These are phyloP conservation scores for Mitragyna speciosa DNA, from an alignment of 257 asterid species.

Conservation along the genomic window DNA sequence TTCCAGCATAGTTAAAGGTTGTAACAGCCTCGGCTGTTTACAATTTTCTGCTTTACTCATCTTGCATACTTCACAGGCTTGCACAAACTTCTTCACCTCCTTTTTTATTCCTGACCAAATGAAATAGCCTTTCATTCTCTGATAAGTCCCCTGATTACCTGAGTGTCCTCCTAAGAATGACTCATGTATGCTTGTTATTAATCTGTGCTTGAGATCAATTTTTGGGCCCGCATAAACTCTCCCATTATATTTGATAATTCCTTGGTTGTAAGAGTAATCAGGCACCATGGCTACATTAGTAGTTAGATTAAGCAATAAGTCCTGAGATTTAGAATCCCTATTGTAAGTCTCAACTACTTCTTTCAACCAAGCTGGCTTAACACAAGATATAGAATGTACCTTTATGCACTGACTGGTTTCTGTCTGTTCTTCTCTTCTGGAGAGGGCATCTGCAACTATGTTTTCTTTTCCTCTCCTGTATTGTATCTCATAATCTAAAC, in stretches of 20 bases:
- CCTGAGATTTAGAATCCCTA: not conserved
- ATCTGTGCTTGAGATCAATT: not conserved
- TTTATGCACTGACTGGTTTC: no score
- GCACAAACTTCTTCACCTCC: not conserved
- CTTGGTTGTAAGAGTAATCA: not conserved
- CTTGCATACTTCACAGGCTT: not conserved
- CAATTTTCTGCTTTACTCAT: not conserved
- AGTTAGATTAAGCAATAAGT: not conserved
- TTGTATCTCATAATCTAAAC: no score
- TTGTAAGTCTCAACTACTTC: not conserved
- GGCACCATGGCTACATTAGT: no score
- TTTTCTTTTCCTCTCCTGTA: not conserved
- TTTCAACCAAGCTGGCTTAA: not conserved
- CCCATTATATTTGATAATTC: not conserved
- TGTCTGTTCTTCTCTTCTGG: not conserved
- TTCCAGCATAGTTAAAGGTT: not conserved
- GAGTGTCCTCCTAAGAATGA: constrained; percentile 3
- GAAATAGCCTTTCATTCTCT: not conserved
- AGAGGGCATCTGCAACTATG: not conserved
- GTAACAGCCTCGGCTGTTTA: not conserved
- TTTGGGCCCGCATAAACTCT: not conserved
- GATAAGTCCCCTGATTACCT: not conserved
- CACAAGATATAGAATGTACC: not conserved
- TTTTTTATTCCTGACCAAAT: not conserved
- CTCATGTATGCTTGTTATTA: not conserved